These are phyloP conservation scores for Mycena sanguinolenta DNA, from an alignment of 768 basidiomycete species.

Conservation along the genomic window DNA sequence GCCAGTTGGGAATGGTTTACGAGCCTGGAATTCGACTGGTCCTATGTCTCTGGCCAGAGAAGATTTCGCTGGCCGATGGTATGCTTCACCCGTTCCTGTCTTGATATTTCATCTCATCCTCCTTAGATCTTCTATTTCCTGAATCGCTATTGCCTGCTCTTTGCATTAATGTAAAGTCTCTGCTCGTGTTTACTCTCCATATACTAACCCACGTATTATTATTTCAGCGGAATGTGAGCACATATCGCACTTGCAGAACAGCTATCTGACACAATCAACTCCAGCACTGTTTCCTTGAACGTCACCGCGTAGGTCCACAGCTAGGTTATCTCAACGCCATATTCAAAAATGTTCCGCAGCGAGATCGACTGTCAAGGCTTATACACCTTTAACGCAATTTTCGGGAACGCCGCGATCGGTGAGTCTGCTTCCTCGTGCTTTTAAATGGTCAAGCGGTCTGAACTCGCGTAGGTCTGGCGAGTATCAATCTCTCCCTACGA, in stretches of 20 bases:
- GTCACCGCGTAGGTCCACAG: constrained; percentile 60
- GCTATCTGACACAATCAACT: constrained; percentile 20
- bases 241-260: constrained; percentile 7
- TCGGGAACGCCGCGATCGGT: constrained; percentile 77
- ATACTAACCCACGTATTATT: neutral
- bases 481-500: constrained; percentile 77
- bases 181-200: neutral
- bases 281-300: constrained; percentile 69
- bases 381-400: constrained; percentile 76
- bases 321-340: constrained; percentile 7
- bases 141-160: constrained; percentile 74
- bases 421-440: neutral
- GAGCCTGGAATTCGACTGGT: constrained; percentile 74
- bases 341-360: constrained; percentile 42
- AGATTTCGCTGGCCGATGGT: constrained; percentile 80
- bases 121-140: constrained; percentile 76
- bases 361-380: constrained; percentile 74
- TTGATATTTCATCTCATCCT: constrained; percentile 4
- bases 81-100: constrained; percentile 26
- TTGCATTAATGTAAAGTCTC: constrained; percentile 61
- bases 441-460: neutral
- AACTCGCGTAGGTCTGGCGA: constrained; percentile 57
- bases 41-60: constrained; percentile 67
- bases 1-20: constrained; percentile 77
- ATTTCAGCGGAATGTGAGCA: constrained; percentile 68